Evolutionary conservation across 2,329 filamentous ascomycete species (phyloP), one percentile per base, ranked within the genome.

Genomic region (Diaporthe ampelina): DNA sequence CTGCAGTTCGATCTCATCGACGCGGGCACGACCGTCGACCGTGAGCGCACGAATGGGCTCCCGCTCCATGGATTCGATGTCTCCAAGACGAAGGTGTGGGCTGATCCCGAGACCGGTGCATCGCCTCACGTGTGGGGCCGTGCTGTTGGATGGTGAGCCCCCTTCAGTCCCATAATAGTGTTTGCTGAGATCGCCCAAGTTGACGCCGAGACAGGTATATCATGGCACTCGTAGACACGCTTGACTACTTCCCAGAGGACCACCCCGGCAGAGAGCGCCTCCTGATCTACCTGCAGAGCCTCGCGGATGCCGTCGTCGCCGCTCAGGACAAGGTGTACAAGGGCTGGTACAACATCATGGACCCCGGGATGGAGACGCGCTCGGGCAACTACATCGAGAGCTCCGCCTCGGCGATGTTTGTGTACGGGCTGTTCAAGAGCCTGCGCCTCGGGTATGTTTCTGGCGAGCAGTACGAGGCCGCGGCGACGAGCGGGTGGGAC

Each of bases 51-150:
- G 19, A 84, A 83, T 0, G 84, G 84, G 0, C 81, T 90, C 0
- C 79, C 88, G 0, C 84, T 86, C 1, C 88, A 90, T 72, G 88
- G 88, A n/a, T 90, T 88, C 75, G 88, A 90, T 71, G 84, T 84
- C 15, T 82, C 81, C 19, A 84, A 83, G 74, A 82, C 78, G 17
- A 86, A 87, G 35, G 79, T 84, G 0, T 90, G 88, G 88, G 87
- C 88, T 0, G 81, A 87, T 73, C 81, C 82, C 0, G 76, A 80
- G 4, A 88, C 86, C 0, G 88, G 88, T 10, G 86, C 85, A 1
- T 85, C 85, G 73, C 87, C 86, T 0, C 78, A 86, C 17, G 87
- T 89, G 17, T 90, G 88, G 88, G 83, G 83, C 21, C 81, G 88
- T 15, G 83, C 86, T 26, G 78, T 88, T 13, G 87, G 82, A 84